Conservation (phyloP, 1,284 basidiomycete genomes). For the Sporisorium exsertum region DNA sequence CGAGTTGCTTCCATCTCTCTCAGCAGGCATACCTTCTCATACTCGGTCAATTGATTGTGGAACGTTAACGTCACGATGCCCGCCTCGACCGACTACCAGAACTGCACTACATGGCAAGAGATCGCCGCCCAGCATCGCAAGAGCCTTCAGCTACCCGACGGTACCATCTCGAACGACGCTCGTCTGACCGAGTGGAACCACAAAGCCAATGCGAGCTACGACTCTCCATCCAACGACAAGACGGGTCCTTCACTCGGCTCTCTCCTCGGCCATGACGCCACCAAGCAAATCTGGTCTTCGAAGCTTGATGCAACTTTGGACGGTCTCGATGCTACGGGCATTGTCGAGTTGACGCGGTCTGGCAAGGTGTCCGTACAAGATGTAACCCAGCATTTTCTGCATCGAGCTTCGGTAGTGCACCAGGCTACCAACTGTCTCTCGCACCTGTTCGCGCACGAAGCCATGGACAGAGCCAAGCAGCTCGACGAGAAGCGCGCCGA, state of each 20-base stretch:
- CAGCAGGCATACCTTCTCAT: too few relatives aligned
- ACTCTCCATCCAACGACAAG: conserved; percentile 9
- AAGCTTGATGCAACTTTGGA: conserved; percentile 14
- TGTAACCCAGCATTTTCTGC: conserved; percentile 29
- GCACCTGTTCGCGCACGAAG: conserved; percentile 33
- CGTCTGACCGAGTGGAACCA: conserved; percentile 19
- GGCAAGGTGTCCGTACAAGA: conserved; percentile 24
- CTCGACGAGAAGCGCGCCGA: conserved; percentile 29
- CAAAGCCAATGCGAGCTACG: conserved; percentile 10
- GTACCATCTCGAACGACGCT: conserved; percentile 13
- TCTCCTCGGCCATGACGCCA: conserved; percentile 14
- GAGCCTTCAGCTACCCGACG: conserved; percentile 6
- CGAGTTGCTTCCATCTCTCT: not conserved
- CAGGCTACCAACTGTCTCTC: conserved; percentile 53
- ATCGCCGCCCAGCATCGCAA: conserved; percentile 29
- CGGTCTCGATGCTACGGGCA: conserved; percentile 30
- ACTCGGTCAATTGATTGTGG: too few relatives aligned
- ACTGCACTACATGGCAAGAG: conserved; percentile 24
- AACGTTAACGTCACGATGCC: not conserved
- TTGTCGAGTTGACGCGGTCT: conserved; percentile 23
- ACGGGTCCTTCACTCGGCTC: conserved; percentile 28
- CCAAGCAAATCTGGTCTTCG: conserved; percentile 19
- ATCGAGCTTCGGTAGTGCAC: conserved; percentile 41
- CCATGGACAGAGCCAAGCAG: conserved; percentile 18
- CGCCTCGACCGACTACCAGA: not conserved